phyloP scores from a whole-genome alignment of 148 eudicot genomes.

The Drosera capensis region DNA sequence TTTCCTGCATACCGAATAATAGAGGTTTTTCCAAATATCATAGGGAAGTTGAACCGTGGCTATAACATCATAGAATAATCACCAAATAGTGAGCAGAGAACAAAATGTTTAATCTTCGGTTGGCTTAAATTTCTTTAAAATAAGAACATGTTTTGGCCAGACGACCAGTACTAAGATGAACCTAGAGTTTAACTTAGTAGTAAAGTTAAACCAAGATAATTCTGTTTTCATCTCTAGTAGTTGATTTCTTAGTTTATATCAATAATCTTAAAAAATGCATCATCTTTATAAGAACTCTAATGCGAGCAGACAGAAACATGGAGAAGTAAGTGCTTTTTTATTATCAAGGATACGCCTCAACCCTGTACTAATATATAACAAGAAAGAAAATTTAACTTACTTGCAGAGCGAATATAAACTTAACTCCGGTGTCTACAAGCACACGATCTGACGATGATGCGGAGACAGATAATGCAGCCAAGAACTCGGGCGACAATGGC shows the following conservation, averaged over 20 bases:
- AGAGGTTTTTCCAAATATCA: not conserved
- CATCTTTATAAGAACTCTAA: not conserved
- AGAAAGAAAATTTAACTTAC: slow-evolving; percentile 31
- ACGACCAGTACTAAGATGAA: too few relatives aligned
- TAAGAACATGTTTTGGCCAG: too few relatives aligned
- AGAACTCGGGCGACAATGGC: slow-evolving; percentile 67
- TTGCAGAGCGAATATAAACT: slow-evolving; percentile 60
- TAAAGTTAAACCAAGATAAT: too few relatives aligned
- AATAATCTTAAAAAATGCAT: too few relatives aligned
- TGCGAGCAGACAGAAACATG: not conserved
- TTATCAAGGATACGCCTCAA: not conserved
- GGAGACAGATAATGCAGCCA: slow-evolving; percentile 68
- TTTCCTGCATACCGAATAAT: slow-evolving; percentile 34
- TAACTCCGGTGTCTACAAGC: slow-evolving; percentile 57
- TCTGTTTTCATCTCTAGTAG: too few relatives aligned
- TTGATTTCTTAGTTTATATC: too few relatives aligned
- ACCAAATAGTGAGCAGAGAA: too few relatives aligned
- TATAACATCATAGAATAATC: too few relatives aligned
- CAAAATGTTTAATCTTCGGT: too few relatives aligned
- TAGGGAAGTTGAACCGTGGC: not conserved
- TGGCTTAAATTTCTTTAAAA: too few relatives aligned
- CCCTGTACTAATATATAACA: not conserved
- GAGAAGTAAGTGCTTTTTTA: not conserved
- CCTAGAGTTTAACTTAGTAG: too few relatives aligned
- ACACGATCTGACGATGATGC: slow-evolving; percentile 47